Percentiles rank a stretch among this genome's conserved stretches.
Conservation (phyloP, 1,284 basidiomycete genomes). For the Tilletia caries region DNA sequence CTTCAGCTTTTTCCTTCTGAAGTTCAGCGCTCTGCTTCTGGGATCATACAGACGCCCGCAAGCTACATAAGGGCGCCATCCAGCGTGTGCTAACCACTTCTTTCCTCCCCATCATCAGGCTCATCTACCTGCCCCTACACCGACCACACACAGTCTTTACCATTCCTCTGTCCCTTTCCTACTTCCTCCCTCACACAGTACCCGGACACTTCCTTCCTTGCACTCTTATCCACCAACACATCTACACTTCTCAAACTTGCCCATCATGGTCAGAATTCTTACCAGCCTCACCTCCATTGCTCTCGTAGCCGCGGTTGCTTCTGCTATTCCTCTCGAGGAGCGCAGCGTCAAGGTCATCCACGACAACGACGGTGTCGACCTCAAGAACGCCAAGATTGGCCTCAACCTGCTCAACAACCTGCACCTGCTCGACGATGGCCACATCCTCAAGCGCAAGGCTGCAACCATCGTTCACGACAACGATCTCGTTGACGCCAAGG, state of each 20-base stretch:
- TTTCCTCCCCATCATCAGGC: not conserved
- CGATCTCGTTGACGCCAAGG: constrained; percentile 2
- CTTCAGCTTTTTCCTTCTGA: no score
- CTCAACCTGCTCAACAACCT: not conserved
- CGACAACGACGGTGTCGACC: constrained; percentile 1
- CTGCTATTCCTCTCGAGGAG: not conserved
- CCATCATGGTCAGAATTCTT: constrained; percentile 2
- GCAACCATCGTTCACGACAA: not conserved
- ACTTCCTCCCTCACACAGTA: not conserved
- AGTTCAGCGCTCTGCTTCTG: no score
- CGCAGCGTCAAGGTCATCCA: not conserved
- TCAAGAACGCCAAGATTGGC: not conserved
- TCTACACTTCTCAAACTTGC: not conserved
- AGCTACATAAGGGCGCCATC: not conserved
- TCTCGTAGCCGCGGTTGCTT: not conserved
- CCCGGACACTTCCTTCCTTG: no score
- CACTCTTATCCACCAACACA: not conserved
- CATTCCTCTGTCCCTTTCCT: not conserved
- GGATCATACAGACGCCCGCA: no score
- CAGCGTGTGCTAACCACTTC: not conserved
- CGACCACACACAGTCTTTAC: constrained; percentile 1
- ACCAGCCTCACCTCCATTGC: not conserved
- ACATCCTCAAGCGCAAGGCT: constrained; percentile 3
- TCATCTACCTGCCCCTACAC: not conserved
- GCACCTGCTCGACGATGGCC: not conserved